A percentile compares a stretch with the other conserved stretches of the same genome.
These are phyloP conservation scores for Entamoeba invadens DNA, from an alignment of 208 protist genomes.

Conservation along the genomic window DNA sequence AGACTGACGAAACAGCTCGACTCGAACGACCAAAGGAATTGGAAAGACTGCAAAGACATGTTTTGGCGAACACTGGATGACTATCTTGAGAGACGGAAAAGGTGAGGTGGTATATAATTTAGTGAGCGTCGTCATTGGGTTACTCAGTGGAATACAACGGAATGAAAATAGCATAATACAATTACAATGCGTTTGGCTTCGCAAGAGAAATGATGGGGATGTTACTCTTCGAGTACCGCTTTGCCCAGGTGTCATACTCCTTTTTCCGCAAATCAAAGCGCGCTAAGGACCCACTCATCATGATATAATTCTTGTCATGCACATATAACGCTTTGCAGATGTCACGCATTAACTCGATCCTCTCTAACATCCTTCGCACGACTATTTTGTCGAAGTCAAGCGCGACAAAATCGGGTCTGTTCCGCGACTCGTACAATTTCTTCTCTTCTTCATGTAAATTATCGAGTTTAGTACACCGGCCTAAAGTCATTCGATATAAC, in stretches of 20 bases:
- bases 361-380: neutral
- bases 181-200: neutral
- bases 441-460: neutral
- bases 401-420: neutral
- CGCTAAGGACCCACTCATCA: neutral
- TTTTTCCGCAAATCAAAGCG: neutral
- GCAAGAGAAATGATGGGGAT: neutral
- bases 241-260: neutral
- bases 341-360: neutral
- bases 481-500: neutral
- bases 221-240: neutral
- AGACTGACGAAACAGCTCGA: neutral
- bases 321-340: neutral
- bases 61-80: neutral
- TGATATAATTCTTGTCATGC: neutral
- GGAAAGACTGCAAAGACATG: neutral
- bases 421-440: neutral
- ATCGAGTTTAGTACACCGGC: neutral
- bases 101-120: too few relatives aligned
- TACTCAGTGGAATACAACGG: too few relatives aligned
- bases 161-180: too few relatives aligned
- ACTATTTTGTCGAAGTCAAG: neutral
- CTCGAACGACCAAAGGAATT: neutral
- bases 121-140: too few relatives aligned
- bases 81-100: too few relatives aligned